Conservation (phyloP, 768 basidiomycete genomes). For the Suillus weaverae region DNA sequence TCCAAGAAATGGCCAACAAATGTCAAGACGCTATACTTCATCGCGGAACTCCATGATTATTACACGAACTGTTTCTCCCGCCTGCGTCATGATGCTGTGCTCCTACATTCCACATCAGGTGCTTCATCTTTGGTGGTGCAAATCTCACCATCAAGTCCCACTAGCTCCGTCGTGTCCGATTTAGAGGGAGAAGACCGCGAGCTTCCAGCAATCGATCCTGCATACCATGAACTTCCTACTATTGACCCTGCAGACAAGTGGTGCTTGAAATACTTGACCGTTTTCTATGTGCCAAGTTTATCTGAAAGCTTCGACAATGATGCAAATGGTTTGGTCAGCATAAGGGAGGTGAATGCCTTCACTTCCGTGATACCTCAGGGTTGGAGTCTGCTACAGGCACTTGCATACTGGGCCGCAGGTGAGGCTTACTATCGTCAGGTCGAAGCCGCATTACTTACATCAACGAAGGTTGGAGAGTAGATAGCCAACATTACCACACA, state of each 20-base stretch:
- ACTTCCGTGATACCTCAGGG: conserved; percentile 28
- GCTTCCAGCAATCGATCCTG: background rate
- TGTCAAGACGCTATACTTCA: conserved; percentile 53
- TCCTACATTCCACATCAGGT: background rate
- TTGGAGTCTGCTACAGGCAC: conserved; percentile 35
- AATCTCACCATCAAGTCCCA: background rate
- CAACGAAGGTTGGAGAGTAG: background rate
- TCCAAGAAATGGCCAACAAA: conserved; percentile 50
- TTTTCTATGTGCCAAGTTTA: conserved; percentile 28
- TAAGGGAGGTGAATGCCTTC: conserved; percentile 36
- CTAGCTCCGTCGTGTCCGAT: background rate
- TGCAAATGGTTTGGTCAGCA: conserved; percentile 37
- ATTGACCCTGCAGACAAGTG: background rate
- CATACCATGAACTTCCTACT: background rate
- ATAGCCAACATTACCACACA: conserved; percentile 12
- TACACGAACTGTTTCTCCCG: conserved; percentile 24
- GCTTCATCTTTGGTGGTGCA: background rate
- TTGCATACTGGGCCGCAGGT: conserved; percentile 38
- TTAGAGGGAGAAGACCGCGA: background rate
- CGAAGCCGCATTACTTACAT: conserved; percentile 21
- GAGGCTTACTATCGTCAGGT: conserved; percentile 16
- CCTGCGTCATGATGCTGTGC: background rate
- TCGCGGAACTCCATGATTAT: conserved; percentile 41
- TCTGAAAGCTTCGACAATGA: conserved; percentile 45
- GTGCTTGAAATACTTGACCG: background rate